Base-by-base conservation (phyloP, 805 yeast species). In the Myxozyma geophila region DNA sequence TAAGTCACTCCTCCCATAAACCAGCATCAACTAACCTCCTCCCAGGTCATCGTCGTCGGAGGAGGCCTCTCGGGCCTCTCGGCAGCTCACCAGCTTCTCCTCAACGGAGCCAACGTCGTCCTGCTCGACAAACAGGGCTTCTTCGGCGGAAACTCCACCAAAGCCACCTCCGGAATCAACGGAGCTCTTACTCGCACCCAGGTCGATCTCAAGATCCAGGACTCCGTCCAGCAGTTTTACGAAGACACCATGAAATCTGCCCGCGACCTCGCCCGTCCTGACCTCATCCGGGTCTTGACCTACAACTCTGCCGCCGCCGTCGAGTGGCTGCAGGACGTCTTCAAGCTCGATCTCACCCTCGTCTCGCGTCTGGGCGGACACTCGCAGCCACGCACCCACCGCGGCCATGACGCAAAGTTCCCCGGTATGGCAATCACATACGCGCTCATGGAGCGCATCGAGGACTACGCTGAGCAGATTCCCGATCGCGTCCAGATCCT, bases 291-390 rank as follows among this genome's bases (percentile, higher is more conserved):
- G 39, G 87, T 84, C 5, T 77, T 90, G 64, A 82, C 88, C 0
- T 76, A 81, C 61, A 85, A 87, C 50, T 86, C 91, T 1, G 85
- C 83, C 6, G 82, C 80, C 49, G 92, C 95, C 0, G 82, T 90
- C 54, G 83, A 83, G 54, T 90, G 96, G 93, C 80, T 90, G 57
- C 88, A 87, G 68, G 80, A 82, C 37, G 82, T 80, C 4, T 85
- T 89, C 69, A 81, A 80, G 7, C 76, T 89, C 55, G 89, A 87
- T 70, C 77, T 90, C 60, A 82, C 88, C 7, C 79, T 86, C 15
- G 88, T 90, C 12, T 82, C 90, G n/a, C 83, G 89, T 70, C 75
- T 90, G 49, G 96, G 96, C 35, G 96, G 96, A 2, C 96, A 90
- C 72, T 86, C 92, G 0, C 84, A 81, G 55, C 86, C 90, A 21